Base-by-base conservation (phyloP, 2,329 filamentous ascomycete species). In the Sporothrix schenckii region DNA sequence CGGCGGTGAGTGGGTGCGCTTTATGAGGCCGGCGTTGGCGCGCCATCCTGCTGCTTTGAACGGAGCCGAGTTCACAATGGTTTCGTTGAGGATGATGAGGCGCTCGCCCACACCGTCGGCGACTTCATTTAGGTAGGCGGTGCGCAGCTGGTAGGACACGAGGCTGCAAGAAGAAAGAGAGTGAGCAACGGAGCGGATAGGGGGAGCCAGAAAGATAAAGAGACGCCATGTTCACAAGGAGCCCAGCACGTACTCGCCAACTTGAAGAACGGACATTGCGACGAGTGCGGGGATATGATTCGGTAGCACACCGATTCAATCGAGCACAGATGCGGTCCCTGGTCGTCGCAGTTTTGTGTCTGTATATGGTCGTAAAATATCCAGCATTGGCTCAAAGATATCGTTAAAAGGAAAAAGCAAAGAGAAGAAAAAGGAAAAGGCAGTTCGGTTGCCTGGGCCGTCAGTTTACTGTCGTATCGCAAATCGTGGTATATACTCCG, bases 31-130 rank as follows among this genome's bases (percentile, higher is more conserved):
- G 11, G 89, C 87, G 76, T 91, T 92, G 65, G 89, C 83, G 56
- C 88, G 87, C 92, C 92, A 95, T 74, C 92, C 92, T 72, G 92
- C 91, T 66, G 91, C 89, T 80, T 93, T 93, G 83, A 94, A 95
- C 41, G 91, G 89, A 2, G 90, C 88, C 39, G 92, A 91, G 78
- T 93, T 94, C 73, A 95, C 84, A 76, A 94, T 91, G 73, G 86
- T 85, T 77, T 93, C 89, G 79, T 94, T 92, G 72, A 96, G 86
- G 52, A 89, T 92, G 78, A 96, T 92, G 53, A 95, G 85, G 24
- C 92, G 89, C 79, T 96, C 92, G 74, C 92, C 92, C 9, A 95
- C 91, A 72, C 92, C 92, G 78, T 96, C 92, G 74, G 91, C 91
- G 74, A 94, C 89, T 73, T 92, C 88, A 74, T 89, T 89, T 49